Evolutionary conservation across 2,329 filamentous ascomycete species (phyloP), one percentile per base, ranked within the genome.

Genomic region (Fusarium nematophilum): DNA sequence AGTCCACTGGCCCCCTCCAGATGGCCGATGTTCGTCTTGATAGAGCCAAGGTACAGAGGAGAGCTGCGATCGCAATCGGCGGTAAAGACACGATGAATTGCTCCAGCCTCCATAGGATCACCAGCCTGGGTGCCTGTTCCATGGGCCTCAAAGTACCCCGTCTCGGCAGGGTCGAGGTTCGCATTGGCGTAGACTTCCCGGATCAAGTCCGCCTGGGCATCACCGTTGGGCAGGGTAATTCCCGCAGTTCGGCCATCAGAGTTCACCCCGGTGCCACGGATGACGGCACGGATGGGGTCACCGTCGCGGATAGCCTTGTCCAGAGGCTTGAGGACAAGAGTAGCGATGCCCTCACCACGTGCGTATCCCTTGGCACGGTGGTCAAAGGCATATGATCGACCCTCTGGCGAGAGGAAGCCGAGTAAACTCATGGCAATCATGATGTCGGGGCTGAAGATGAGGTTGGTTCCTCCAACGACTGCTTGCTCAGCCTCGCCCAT

Each of bases 1-100:
- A 71, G 13, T 7, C 72, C 72, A 29, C 65, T 65, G 9, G 67
- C 61, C 3, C 61, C 62, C 42, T 72, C 66, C 11, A 69, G 49
- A 45, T 67, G 64, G 21, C 26, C 39, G 10, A 55, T 33, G 21
- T 33, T 33, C n/a, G 53, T 47, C 17, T 21, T 17, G 6, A 21
- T 21, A 4, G 21, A 21, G 21, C 21, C 21, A 6, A 21, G 21
- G 21, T 21, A 21, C 21, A 21, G 21, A 21, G 21, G 21, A 6
- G 21, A 21, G 21, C 21, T 21, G 21, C 21, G 21, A 21, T 21
- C 4, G 21, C 21, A 21, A 6, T 21, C 21, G 21, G 21, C 21
- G 4, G 21, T 21, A 6, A 21, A 21, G 21, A 21, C 21, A 21
- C 21, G 21, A 6, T 21, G 21, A 6, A 21, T 21, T 6, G 21